phyloP scores from a whole-genome alignment of 2,329 filamentous ascomycete genomes.

The Xylaria sp. region DNA sequence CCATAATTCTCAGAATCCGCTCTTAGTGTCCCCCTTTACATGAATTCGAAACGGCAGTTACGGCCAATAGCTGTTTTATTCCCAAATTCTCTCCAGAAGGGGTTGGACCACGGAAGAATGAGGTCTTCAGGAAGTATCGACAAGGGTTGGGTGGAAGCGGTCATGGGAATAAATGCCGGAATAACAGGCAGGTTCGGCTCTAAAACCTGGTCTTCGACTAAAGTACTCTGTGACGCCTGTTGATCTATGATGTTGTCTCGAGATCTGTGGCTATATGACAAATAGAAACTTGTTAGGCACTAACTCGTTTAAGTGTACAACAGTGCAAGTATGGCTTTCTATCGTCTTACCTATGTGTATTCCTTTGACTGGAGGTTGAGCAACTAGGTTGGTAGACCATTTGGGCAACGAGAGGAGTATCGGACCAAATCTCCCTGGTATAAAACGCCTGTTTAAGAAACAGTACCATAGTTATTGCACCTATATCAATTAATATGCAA shows the following conservation, averaged over 20 bases:
- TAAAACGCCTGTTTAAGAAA: too few relatives aligned
- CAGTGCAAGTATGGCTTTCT: too few relatives aligned
- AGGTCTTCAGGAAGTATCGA: slow-evolving; percentile 17
- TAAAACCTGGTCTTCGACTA: not conserved
- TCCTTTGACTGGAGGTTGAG: too few relatives aligned
- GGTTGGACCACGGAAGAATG: slow-evolving; percentile 33
- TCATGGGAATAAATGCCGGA: not conserved
- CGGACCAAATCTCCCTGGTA: too few relatives aligned
- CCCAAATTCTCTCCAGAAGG: slow-evolving; percentile 40
- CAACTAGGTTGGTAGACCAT: too few relatives aligned
- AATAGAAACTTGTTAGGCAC: not conserved
- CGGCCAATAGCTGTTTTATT: slow-evolving; percentile 35
- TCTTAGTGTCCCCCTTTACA: not conserved
- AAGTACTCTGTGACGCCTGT: not conserved
- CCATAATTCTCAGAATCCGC: too few relatives aligned
- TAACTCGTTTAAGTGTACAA: too few relatives aligned
- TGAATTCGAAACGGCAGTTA: slow-evolving; percentile 25
- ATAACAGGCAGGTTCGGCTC: not conserved
- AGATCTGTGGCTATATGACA: slow-evolving; percentile 32
- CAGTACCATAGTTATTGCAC: too few relatives aligned
- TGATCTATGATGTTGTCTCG: not conserved
- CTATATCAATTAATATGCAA: too few relatives aligned
- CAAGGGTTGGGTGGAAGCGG: not conserved
- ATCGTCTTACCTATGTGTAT: too few relatives aligned
- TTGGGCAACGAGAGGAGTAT: too few relatives aligned